A percentile compares a stretch with the other conserved stretches of the same genome.
Evolutionary conservation across 495 filamentous ascomycete genomes (phyloP).

Genomic region (Darksidea phi): DNA sequence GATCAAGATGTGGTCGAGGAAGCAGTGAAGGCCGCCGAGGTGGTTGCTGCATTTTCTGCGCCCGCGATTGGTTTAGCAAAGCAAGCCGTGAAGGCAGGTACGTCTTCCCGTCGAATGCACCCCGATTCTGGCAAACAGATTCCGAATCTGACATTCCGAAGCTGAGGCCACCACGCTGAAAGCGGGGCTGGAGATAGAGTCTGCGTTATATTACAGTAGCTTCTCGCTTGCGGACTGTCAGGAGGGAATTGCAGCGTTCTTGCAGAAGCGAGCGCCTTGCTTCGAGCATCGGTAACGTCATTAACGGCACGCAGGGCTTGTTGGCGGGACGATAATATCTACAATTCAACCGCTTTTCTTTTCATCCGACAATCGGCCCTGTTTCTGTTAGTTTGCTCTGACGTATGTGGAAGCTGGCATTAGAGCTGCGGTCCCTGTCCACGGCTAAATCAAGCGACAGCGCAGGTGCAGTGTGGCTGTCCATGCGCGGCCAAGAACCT

Average conservation of each 20-base stretch:
- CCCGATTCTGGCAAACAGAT: background rate
- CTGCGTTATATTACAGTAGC: conserved; percentile 19
- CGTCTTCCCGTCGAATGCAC: background rate
- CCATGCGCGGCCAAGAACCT: no score
- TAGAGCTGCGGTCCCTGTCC: no score
- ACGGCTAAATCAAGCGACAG: no score
- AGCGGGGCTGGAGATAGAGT: conserved; percentile 26
- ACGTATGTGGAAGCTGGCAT: no score
- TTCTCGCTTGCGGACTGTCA: conserved; percentile 26
- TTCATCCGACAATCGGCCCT: no score
- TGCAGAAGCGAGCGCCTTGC: conserved; percentile 18
- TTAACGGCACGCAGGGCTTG: background rate
- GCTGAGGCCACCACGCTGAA: conserved; percentile 17
- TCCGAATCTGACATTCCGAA: conserved; percentile 6
- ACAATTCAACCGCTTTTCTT: background rate
- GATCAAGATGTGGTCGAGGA: conserved; percentile 19
- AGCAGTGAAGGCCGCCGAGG: conserved; percentile 12
- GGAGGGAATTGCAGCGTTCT: conserved; percentile 21
- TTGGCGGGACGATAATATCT: background rate
- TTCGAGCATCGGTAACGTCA: conserved; percentile 16
- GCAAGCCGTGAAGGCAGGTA: conserved; percentile 24
- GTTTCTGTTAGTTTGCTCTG: no score
- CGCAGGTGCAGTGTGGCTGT: no score
- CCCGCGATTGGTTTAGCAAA: conserved; percentile 21
- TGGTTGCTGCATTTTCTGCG: conserved; percentile 18